phyloP scores from a whole-genome alignment of 116 monocot genomes.

The Phalaenopsis hybrid region DNA sequence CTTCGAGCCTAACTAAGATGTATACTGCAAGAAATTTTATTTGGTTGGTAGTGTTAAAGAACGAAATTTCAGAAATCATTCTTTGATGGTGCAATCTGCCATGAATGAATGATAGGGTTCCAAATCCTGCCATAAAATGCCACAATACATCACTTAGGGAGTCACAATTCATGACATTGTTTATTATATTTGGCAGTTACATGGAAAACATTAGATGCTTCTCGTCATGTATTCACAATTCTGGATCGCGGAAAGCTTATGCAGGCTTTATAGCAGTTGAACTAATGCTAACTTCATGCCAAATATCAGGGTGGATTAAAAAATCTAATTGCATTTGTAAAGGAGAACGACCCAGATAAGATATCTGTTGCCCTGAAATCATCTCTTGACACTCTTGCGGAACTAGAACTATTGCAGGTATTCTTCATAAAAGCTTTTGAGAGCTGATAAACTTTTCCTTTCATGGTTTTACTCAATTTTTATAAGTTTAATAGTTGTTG shows the following conservation, averaged over 20 bases:
- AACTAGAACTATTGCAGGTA: slow-evolving; percentile 86
- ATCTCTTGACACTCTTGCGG: slow-evolving; percentile 73
- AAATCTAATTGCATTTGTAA: slow-evolving; percentile 58
- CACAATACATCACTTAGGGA: too few relatives aligned
- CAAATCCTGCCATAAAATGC: too few relatives aligned
- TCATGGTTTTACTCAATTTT: neutral
- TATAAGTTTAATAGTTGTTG: neutral
- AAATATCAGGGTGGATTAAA: slow-evolving; percentile 60
- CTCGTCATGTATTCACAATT: neutral
- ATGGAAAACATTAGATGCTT: neutral
- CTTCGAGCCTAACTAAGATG: too few relatives aligned
- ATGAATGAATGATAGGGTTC: too few relatives aligned
- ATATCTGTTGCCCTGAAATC: slow-evolving; percentile 67
- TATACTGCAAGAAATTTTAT: too few relatives aligned
- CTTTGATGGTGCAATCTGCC: too few relatives aligned
- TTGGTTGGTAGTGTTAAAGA: too few relatives aligned
- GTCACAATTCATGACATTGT: neutral
- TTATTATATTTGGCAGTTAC: neutral
- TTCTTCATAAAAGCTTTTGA: neutral
- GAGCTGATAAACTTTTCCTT: neutral
- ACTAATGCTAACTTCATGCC: neutral
- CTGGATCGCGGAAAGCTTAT: slow-evolving; percentile 1
- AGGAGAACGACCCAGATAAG: slow-evolving; percentile 80
- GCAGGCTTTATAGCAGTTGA: neutral
- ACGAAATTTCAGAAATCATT: too few relatives aligned